Percentiles rank a stretch among this genome's conserved stretches.
Evolutionary conservation across 2,329 filamentous ascomycete species (phyloP).

Genomic region (Colletotrichum tropicicola): DNA sequence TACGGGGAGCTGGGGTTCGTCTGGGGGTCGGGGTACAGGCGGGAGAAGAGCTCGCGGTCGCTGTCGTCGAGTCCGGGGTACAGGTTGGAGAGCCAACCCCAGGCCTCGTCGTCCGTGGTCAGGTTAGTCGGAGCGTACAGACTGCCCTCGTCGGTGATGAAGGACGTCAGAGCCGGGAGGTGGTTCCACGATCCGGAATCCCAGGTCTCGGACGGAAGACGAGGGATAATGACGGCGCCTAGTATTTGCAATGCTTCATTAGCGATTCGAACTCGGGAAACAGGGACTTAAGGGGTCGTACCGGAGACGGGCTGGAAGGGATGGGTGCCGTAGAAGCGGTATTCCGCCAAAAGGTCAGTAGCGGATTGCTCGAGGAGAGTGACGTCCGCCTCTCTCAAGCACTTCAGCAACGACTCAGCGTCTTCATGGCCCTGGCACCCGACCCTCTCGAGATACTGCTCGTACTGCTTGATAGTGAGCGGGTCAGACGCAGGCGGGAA

Average conservation of each 20-base stretch:
- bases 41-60: not conserved
- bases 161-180: not conserved
- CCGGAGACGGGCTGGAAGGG: slow-evolving; percentile 12
- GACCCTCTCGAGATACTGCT: slow-evolving; percentile 38
- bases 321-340: slow-evolving; percentile 8
- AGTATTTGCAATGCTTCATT: not conserved
- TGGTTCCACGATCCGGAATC: slow-evolving; percentile 2
- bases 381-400: slow-evolving; percentile 47
- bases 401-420: slow-evolving; percentile 45
- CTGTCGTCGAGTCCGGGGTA: not conserved
- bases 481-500: slow-evolving; percentile 46
- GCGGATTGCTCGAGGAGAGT: slow-evolving; percentile 38
- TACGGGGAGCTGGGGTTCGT: not conserved
- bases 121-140: slow-evolving; percentile 14
- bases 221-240: slow-evolving; percentile 9
- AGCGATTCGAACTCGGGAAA: too few relatives aligned
- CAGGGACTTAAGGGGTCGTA: too few relatives aligned
- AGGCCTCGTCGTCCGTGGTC: slow-evolving; percentile 12
- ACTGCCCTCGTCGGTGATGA: slow-evolving; percentile 16
- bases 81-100: slow-evolving; percentile 11
- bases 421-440: slow-evolving; percentile 37
- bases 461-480: slow-evolving; percentile 42
- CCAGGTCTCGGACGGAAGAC: slow-evolving; percentile 9
- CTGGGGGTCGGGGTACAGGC: slow-evolving; percentile 9
- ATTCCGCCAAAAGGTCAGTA: not conserved